Conservation (phyloP, 306 rosid genomes). For the Inga oerstediana region DNA sequence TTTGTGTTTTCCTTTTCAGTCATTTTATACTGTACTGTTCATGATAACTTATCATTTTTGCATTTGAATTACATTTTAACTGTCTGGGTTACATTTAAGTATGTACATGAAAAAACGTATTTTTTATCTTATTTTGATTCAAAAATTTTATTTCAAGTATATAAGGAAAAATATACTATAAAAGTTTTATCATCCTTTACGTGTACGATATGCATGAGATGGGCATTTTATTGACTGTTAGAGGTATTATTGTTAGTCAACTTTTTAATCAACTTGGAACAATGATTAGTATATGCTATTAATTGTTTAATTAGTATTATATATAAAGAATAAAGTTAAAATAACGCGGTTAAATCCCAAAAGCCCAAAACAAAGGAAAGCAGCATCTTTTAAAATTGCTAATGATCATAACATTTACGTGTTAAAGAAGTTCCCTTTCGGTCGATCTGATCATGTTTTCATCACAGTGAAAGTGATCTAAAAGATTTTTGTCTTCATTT, state of each 20-base stretch:
- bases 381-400: not conserved
- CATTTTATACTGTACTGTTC: too few species aligned
- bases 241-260: not conserved
- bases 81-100: too few species aligned
- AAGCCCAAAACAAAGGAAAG: conserved; percentile 2
- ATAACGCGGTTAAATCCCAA: conserved; percentile 1
- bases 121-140: too few species aligned
- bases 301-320: conserved; percentile 1
- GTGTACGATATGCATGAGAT: not conserved
- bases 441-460: conserved; percentile 11
- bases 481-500: conserved; percentile 7
- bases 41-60: too few species aligned
- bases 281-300: not conserved
- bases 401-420: not conserved
- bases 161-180: too few species aligned
- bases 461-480: not conserved
- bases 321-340: not conserved
- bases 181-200: too few species aligned
- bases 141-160: too few species aligned
- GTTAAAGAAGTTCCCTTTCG: conserved; percentile 26
- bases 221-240: not conserved
- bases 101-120: too few species aligned
- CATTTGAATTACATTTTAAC: too few species aligned
- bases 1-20: not conserved
- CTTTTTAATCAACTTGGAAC: not conserved